Percentiles rank a stretch among this genome's conserved stretches.
Evolutionary conservation across 345 rosid species (phyloP).

Genomic region (Ricinus communis): DNA sequence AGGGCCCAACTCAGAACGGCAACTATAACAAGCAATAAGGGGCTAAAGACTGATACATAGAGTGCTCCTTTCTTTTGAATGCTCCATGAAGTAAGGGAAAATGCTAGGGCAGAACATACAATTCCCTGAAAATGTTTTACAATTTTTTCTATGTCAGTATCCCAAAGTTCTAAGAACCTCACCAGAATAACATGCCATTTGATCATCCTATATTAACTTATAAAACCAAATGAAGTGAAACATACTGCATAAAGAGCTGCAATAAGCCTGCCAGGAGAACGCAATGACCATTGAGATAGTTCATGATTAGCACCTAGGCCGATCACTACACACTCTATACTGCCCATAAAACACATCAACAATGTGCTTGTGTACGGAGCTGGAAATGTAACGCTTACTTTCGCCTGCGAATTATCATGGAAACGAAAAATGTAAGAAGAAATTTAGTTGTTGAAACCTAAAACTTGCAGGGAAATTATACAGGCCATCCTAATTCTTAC

Average conservation of each 20-base stretch:
- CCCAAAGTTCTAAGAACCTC: background rate
- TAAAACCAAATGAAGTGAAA: background rate
- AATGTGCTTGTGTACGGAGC: conserved; percentile 84
- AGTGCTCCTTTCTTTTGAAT: conserved; percentile 80
- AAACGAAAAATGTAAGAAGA: no score
- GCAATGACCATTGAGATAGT: conserved; percentile 61
- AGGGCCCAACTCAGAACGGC: conserved; percentile 81
- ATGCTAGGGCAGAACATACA: conserved; percentile 69
- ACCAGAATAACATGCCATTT: no score
- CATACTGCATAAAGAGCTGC: conserved; percentile 71
- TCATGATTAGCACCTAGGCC: conserved; percentile 42
- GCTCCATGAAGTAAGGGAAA: conserved; percentile 67
- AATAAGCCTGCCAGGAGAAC: conserved; percentile 47
- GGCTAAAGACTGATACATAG: conserved; percentile 84
- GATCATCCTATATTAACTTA: no score
- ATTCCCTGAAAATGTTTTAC: conserved; percentile 49
- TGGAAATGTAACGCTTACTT: conserved; percentile 56
- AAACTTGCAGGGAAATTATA: no score
- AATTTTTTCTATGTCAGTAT: background rate
- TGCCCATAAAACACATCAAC: conserved; percentile 70
- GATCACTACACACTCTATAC: conserved; percentile 52
- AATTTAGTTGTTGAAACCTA: no score
- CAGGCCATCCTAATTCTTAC: conserved; percentile 36
- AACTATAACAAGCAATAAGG: conserved; percentile 64
- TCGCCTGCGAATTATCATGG: conserved; percentile 46